Evolutionary conservation across 164 flowering plant species (phyloP).

Genomic region (Saururus chinensis): DNA sequence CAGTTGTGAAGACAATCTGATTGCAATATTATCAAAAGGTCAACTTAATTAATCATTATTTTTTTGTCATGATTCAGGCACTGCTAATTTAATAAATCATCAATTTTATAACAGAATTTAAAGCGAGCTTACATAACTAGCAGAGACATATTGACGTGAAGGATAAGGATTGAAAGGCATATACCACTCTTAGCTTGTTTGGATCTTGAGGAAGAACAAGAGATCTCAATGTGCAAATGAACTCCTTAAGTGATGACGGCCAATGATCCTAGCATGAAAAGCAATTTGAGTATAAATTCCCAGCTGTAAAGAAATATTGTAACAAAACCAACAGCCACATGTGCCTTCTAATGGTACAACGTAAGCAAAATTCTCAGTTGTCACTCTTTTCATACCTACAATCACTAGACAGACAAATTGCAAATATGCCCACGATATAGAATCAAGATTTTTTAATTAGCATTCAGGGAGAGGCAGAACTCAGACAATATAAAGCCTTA

Average conservation of each 20-base stretch:
- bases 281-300: not conserved
- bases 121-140: not conserved
- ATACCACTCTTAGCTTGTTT: conserved; percentile 44
- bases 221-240: conserved; percentile 33
- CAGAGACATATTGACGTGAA: not conserved
- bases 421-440: too few relatives aligned
- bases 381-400: too few relatives aligned
- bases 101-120: not conserved
- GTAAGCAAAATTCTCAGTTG: too few relatives aligned
- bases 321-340: not conserved
- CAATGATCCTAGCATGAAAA: conserved; percentile 44
- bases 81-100: not conserved
- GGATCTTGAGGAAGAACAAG: conserved; percentile 57
- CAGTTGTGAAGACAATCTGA: too few relatives aligned
- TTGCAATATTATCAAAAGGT: too few relatives aligned
- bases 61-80: not conserved
- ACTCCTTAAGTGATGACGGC: conserved; percentile 78
- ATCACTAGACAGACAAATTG: too few relatives aligned
- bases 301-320: not conserved
- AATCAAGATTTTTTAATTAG: too few relatives aligned
- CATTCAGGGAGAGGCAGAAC: too few relatives aligned
- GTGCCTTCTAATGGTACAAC: not conserved
- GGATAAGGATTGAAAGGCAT: not conserved
- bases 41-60: too few relatives aligned
- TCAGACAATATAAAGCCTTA: too few relatives aligned